Evolutionary conservation across 2,329 filamentous ascomycete genomes (phyloP).

Genomic region (Allantophomopsis lycopodina): DNA sequence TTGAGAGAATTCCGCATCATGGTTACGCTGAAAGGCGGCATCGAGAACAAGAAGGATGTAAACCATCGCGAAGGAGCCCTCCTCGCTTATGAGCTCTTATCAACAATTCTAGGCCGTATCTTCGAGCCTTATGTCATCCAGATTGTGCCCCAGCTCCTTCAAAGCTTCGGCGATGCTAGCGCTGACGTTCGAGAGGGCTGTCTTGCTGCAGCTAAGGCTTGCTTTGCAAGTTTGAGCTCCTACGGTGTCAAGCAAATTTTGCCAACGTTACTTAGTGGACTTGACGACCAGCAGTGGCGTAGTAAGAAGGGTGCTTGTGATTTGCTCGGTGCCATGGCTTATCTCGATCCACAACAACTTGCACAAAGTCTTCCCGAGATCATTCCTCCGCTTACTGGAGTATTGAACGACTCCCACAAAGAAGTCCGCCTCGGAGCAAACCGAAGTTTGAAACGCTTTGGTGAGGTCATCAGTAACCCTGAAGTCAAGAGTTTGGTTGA

Average conservation of each 20-base stretch:
- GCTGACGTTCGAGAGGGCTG: slow-evolving; percentile 87
- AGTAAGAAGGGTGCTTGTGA: slow-evolving; percentile 98
- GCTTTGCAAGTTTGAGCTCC: slow-evolving; percentile 84
- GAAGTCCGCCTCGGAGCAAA: slow-evolving; percentile 89
- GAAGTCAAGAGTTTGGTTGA: slow-evolving; percentile 89
- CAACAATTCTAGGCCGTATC: slow-evolving; percentile 69
- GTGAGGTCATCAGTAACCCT: slow-evolving; percentile 95
- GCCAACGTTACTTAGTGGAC: slow-evolving; percentile 77
- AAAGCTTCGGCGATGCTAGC: slow-evolving; percentile 78
- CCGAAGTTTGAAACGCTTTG: slow-evolving; percentile 91
- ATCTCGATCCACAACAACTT: slow-evolving; percentile 89
- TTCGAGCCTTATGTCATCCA: slow-evolving; percentile 97
- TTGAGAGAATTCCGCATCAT: slow-evolving; percentile 80
- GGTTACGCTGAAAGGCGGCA: slow-evolving; percentile 62
- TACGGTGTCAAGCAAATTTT: slow-evolving; percentile 93
- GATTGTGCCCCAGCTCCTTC: slow-evolving; percentile 80
- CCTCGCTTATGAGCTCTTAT: slow-evolving; percentile 81
- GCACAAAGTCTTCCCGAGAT: slow-evolving; percentile 88
- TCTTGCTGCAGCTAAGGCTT: slow-evolving; percentile 84
- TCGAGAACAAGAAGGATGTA: slow-evolving; percentile 91
- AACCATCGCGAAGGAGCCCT: slow-evolving; percentile 82
- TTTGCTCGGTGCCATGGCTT: slow-evolving; percentile 94
- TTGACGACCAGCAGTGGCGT: slow-evolving; percentile 93
- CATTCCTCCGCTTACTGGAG: slow-evolving; percentile 85
- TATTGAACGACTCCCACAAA: slow-evolving; percentile 96